These are phyloP conservation scores for Bjerkandera adusta DNA, from an alignment of 1,284 basidiomycete species.

Conservation along the genomic window DNA sequence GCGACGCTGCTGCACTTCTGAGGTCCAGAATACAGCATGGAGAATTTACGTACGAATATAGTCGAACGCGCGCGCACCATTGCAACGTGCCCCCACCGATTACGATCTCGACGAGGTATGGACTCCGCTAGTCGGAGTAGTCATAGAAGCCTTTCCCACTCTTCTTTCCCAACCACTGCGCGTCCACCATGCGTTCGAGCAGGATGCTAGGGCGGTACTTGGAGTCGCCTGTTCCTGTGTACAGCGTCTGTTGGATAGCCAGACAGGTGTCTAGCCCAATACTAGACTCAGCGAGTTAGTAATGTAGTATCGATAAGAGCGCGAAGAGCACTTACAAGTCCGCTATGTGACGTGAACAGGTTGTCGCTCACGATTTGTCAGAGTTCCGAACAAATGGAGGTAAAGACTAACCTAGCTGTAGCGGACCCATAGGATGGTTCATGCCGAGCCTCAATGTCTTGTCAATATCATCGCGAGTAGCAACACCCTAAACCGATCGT, in stretches of 20 bases:
- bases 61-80: background rate
- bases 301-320: conserved; percentile 13
- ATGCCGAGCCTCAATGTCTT: conserved; percentile 91
- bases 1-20: too few relatives aligned
- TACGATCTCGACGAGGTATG: background rate
- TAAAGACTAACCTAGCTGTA: conserved; percentile 63
- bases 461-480: conserved; percentile 94
- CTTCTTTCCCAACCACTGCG: conserved; percentile 93
- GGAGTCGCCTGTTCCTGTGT: conserved; percentile 88
- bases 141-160: conserved; percentile 90
- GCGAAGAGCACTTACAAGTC: conserved; percentile 63
- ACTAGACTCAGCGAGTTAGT: conserved; percentile 38
- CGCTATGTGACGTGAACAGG: conserved; percentile 40
- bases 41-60: conserved; percentile 4
- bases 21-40: background rate
- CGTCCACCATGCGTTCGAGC: conserved; percentile 94
- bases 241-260: conserved; percentile 86
- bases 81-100: conserved; percentile 1
- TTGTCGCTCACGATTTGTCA: too few relatives aligned
- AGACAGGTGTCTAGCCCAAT: conserved; percentile 93
- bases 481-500: conserved; percentile 60
- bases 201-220: conserved; percentile 95
- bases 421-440: conserved; percentile 95
- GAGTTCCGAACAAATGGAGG: too few relatives aligned
- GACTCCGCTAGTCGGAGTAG: conserved; percentile 45